Conservation (phyloP, 306 rosid genomes). For the Betula pendula region DNA sequence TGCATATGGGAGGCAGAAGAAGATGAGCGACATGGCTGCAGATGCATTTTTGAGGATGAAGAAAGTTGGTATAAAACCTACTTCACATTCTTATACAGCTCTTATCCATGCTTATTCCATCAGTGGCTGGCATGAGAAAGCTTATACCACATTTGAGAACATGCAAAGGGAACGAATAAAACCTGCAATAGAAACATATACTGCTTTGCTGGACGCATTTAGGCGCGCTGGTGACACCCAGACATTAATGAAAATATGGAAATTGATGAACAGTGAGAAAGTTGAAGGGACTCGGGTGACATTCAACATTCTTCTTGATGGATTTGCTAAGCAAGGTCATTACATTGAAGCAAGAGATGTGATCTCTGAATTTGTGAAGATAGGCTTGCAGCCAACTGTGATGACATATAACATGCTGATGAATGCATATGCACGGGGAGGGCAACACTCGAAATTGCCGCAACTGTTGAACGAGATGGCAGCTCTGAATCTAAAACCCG, state of each 20-base stretch:
- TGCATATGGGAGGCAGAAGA: slow-evolving; percentile 80
- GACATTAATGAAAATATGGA: slow-evolving; percentile 82
- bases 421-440: slow-evolving; percentile 90
- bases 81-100: slow-evolving; percentile 81
- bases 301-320: slow-evolving; percentile 77
- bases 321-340: slow-evolving; percentile 89
- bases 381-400: slow-evolving; percentile 74
- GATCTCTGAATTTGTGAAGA: slow-evolving; percentile 67
- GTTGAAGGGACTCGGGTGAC: slow-evolving; percentile 63
- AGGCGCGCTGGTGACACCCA: slow-evolving; percentile 77
- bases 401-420: slow-evolving; percentile 84
- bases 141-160: slow-evolving; percentile 66
- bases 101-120: slow-evolving; percentile 83
- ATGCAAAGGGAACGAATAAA: slow-evolving; percentile 65
- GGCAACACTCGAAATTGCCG: slow-evolving; percentile 72
- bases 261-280: slow-evolving; percentile 63
- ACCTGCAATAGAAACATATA: slow-evolving; percentile 89
- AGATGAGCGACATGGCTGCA: slow-evolving; percentile 82
- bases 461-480: slow-evolving; percentile 81
- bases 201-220: slow-evolving; percentile 74
- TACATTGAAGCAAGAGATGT: slow-evolving; percentile 79
- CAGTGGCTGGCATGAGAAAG: slow-evolving; percentile 85
- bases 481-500: slow-evolving; percentile 65
- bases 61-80: slow-evolving; percentile 71
- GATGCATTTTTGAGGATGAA: slow-evolving; percentile 87